Percentiles rank a stretch among this genome's conserved stretches.
Evolutionary conservation across 2,329 filamentous ascomycete genomes (phyloP).

Genomic region (Hypoxylon sp.): DNA sequence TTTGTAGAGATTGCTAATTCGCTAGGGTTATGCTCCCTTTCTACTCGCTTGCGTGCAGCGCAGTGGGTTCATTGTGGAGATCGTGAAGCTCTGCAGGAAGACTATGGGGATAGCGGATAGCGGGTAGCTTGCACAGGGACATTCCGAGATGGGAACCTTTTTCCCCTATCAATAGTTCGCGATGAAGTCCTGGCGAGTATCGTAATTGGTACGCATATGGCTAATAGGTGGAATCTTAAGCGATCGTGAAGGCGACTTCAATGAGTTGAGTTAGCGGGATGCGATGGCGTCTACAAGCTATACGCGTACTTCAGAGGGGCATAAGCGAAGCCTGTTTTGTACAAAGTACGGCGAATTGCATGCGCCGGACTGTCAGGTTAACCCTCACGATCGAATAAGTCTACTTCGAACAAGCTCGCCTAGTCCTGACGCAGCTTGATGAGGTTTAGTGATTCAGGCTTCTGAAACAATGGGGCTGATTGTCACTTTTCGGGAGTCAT

Average conservation of each 20-base stretch:
- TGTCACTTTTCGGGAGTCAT: slow-evolving; percentile 37
- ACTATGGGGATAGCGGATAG: not conserved
- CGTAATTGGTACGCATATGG: slow-evolving; percentile 7
- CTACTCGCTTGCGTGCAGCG: slow-evolving; percentile 28
- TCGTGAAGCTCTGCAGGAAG: slow-evolving; percentile 22
- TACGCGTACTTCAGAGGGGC: not conserved
- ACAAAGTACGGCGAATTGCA: slow-evolving; percentile 20
- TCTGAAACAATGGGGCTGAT: slow-evolving; percentile 46
- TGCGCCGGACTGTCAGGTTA: slow-evolving; percentile 6
- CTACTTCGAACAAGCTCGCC: slow-evolving; percentile 8
- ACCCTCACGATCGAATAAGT: slow-evolving; percentile 4
- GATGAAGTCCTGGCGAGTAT: not conserved
- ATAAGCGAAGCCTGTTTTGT: slow-evolving; percentile 12
- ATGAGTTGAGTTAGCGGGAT: not conserved
- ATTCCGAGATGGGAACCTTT: not conserved
- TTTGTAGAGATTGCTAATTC: slow-evolving; percentile 14
- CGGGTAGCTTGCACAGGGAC: slow-evolving; percentile 9
- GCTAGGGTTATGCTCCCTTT: not conserved
- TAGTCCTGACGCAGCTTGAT: slow-evolving; percentile 27
- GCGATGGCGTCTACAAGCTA: slow-evolving; percentile 3
- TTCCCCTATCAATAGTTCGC: not conserved
- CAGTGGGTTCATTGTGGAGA: slow-evolving; percentile 24
- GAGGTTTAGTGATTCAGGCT: slow-evolving; percentile 41
- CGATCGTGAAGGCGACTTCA: not conserved
- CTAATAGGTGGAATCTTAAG: not conserved